Evolutionary conservation across 2,329 filamentous ascomycete species (phyloP).

Genomic region (Colletotrichum agaves): DNA sequence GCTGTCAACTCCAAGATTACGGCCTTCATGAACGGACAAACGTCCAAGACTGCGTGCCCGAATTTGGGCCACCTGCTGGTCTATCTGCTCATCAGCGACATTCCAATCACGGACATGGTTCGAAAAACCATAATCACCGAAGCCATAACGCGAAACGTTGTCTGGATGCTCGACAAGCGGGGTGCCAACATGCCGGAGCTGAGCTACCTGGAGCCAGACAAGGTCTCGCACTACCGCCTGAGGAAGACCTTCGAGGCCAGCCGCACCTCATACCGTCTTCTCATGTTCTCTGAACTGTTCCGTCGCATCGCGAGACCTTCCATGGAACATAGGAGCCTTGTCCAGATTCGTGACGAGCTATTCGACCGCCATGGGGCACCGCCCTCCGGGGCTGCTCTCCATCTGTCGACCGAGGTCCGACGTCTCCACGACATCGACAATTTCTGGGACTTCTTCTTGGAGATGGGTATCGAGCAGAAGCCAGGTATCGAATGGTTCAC

Average conservation of each 20-base stretch:
- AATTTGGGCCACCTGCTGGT: slow-evolving; percentile 61
- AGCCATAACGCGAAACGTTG: slow-evolving; percentile 61
- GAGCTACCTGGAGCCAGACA: slow-evolving; percentile 55
- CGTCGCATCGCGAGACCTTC: slow-evolving; percentile 53
- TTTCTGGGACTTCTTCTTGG: slow-evolving; percentile 54
- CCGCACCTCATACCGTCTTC: slow-evolving; percentile 59
- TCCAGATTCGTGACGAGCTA: slow-evolving; percentile 54
- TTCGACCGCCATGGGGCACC: slow-evolving; percentile 59
- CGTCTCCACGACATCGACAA: slow-evolving; percentile 53
- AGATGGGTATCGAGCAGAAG: slow-evolving; percentile 52
- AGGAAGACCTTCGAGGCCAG: slow-evolving; percentile 57
- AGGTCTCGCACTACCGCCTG: slow-evolving; percentile 57
- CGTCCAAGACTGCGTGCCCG: slow-evolving; percentile 54
- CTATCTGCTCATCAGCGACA: slow-evolving; percentile 57
- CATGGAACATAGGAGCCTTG: slow-evolving; percentile 46
- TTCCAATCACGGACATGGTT: slow-evolving; percentile 51
- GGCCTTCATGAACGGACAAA: slow-evolving; percentile 51
- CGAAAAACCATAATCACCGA: slow-evolving; percentile 58
- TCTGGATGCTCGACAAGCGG: slow-evolving; percentile 58
- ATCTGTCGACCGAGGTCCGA: slow-evolving; percentile 55
- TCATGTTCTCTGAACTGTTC: slow-evolving; percentile 65
- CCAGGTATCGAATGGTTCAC: slow-evolving; percentile 45
- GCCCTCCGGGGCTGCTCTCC: slow-evolving; percentile 50
- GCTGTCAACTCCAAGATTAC: slow-evolving; percentile 53
- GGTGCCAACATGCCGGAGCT: slow-evolving; percentile 55